Conservation (phyloP, 352 stramenopile genomes). For the Pythium brachiatum region DNA sequence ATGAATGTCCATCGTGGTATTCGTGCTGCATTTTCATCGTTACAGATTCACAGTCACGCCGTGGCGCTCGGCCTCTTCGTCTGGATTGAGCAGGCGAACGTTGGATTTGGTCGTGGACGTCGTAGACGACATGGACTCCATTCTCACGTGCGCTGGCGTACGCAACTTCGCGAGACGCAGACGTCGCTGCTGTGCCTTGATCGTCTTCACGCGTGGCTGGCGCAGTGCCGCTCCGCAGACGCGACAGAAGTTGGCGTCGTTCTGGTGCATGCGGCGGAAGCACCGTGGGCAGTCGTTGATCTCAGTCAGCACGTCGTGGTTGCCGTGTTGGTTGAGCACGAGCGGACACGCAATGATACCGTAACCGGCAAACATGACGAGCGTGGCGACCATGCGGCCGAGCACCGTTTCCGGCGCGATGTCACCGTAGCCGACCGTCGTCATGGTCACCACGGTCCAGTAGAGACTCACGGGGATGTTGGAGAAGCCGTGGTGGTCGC, state of each 20-base stretch:
- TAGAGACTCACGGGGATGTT: slow-evolving; percentile 88
- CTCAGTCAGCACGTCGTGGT: slow-evolving; percentile 52
- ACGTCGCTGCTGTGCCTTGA: slow-evolving; percentile 58
- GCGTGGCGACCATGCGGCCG: slow-evolving; percentile 71
- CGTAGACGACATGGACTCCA: slow-evolving; percentile 41
- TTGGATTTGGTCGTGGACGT: slow-evolving; percentile 64
- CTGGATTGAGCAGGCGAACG: slow-evolving; percentile 35
- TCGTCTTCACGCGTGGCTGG: slow-evolving; percentile 51
- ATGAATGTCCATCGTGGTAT: neutral
- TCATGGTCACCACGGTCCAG: slow-evolving; percentile 88
- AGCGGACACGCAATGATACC: slow-evolving; percentile 82
- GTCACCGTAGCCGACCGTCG: slow-evolving; percentile 84
- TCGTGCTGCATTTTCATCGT: neutral
- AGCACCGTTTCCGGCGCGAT: slow-evolving; percentile 80
- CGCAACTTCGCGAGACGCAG: slow-evolving; percentile 62
- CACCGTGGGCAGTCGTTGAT: slow-evolving; percentile 62
- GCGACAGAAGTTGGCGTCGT: slow-evolving; percentile 77
- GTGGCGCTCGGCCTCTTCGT: slow-evolving; percentile 20
- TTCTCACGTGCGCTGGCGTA: slow-evolving; percentile 32
- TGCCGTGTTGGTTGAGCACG: slow-evolving; percentile 61
- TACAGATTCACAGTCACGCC: slow-evolving; percentile 29
- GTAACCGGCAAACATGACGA: slow-evolving; percentile 88
- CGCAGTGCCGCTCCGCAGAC: slow-evolving; percentile 61
- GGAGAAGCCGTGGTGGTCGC: slow-evolving; percentile 61
- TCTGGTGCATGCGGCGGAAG: slow-evolving; percentile 73